Evolutionary conservation across 2,329 filamentous ascomycete genomes (phyloP).

Genomic region (Alternaria sp.): DNA sequence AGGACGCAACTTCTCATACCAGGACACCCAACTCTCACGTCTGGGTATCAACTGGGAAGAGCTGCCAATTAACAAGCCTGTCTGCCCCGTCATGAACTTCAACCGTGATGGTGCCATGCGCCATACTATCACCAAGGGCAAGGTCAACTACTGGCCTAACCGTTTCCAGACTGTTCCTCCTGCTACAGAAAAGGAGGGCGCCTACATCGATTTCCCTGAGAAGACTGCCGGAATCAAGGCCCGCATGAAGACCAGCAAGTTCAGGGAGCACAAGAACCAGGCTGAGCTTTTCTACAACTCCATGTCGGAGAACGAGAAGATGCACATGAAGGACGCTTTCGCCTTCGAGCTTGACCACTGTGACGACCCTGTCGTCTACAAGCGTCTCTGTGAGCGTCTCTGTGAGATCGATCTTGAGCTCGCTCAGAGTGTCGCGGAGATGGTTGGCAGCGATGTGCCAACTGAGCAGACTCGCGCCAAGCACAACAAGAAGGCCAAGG

Average conservation of each 20-base stretch:
- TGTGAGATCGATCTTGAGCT: slow-evolving; percentile 76
- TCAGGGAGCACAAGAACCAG: slow-evolving; percentile 79
- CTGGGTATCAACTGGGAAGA: slow-evolving; percentile 80
- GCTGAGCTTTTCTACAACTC: slow-evolving; percentile 88
- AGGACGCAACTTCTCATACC: slow-evolving; percentile 75
- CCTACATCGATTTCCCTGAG: slow-evolving; percentile 73
- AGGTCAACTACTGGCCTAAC: slow-evolving; percentile 83
- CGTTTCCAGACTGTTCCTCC: slow-evolving; percentile 71
- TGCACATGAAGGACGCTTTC: slow-evolving; percentile 68
- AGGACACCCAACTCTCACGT: slow-evolving; percentile 74
- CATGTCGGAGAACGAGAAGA: slow-evolving; percentile 71
- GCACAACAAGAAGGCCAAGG: slow-evolving; percentile 72
- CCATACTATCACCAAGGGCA: slow-evolving; percentile 77
- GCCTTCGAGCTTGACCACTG: slow-evolving; percentile 82
- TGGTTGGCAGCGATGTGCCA: slow-evolving; percentile 72
- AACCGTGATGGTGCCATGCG: slow-evolving; percentile 78
- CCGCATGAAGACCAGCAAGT: slow-evolving; percentile 74
- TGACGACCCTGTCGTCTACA: slow-evolving; percentile 79
- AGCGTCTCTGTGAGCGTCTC: slow-evolving; percentile 72
- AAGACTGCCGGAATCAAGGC: slow-evolving; percentile 75
- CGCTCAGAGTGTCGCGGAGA: slow-evolving; percentile 72
- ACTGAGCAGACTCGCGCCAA: slow-evolving; percentile 64
- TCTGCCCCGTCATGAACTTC: slow-evolving; percentile 78
- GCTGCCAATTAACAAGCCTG: slow-evolving; percentile 77
- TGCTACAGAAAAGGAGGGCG: slow-evolving; percentile 68